A percentile compares a stretch with the other conserved stretches of the same genome.
Conservation (phyloP, 345 rosid species). For the Salix koriyanagi region DNA sequence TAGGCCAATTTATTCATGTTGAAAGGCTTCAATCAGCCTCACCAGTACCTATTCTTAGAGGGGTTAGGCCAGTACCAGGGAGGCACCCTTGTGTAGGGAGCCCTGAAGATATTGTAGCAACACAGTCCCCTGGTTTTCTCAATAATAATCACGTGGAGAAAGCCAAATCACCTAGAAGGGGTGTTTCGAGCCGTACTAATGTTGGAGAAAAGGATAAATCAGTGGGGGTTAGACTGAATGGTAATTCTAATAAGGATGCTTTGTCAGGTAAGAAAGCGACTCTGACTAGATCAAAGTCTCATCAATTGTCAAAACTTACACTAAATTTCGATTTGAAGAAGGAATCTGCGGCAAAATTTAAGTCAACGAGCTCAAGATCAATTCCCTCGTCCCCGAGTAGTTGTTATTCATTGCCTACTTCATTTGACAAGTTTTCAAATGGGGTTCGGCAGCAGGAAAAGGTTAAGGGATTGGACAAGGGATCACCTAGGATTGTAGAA, state of each 20-base stretch:
- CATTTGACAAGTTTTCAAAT: constrained; percentile 76
- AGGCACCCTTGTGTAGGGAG: constrained; percentile 91
- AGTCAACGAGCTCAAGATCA: constrained; percentile 59
- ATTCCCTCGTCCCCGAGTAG: constrained; percentile 87
- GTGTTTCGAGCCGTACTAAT: constrained; percentile 18
- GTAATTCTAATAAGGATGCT: constrained; percentile 46
- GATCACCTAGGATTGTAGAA: constrained; percentile 42
- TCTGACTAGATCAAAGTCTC: constrained; percentile 55
- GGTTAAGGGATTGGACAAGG: constrained; percentile 55
- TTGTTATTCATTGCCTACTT: constrained; percentile 77
- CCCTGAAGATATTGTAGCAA: constrained; percentile 94
- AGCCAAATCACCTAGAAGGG: constrained; percentile 39
- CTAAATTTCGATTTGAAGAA: constrained; percentile 55
- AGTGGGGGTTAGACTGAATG: constrained; percentile 41
- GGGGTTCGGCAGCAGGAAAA: constrained; percentile 75
- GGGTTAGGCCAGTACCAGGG: constrained; percentile 96
- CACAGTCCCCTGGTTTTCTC: constrained; percentile 71
- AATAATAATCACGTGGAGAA: constrained; percentile 41
- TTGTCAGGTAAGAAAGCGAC: constrained; percentile 35
- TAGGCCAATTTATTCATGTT: constrained; percentile 94
- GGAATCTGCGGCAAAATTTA: constrained; percentile 50
- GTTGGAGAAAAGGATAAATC: constrained; percentile 49
- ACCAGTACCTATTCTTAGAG: constrained; percentile 84
- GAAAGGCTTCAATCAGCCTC: constrained; percentile 88
- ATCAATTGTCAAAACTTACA: constrained; percentile 42